Conservation (phyloP, 805 yeast species). For the Blastobotrys muscicola region DNA sequence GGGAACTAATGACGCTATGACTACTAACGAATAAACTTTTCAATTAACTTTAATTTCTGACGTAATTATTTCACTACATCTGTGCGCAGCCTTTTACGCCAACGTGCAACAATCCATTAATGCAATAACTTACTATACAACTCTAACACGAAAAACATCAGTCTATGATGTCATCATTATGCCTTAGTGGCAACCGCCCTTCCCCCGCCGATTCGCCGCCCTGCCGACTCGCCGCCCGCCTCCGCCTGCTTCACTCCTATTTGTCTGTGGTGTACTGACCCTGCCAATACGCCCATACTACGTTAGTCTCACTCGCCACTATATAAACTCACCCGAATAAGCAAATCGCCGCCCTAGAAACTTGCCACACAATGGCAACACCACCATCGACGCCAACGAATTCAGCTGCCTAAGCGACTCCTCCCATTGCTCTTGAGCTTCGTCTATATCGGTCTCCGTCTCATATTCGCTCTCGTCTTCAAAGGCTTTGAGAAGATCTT, state of each 20-base stretch:
- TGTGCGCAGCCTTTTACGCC: not conserved
- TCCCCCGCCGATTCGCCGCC: no score
- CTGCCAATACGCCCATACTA: not conserved
- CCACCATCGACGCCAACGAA: slow-evolving; percentile 42
- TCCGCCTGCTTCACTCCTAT: slow-evolving; percentile 9
- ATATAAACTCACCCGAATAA: slow-evolving; percentile 20
- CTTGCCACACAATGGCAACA: slow-evolving; percentile 61
- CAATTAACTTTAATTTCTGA: slow-evolving; percentile 1
- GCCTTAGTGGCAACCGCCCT: no score
- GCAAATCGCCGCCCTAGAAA: slow-evolving; percentile 54
- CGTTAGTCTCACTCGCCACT: slow-evolving; percentile 1
- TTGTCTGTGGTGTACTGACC: not conserved
- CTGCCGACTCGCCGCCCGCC: no score
- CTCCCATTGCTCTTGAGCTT: slow-evolving; percentile 70
- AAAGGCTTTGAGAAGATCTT: not conserved
- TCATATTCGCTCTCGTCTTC: slow-evolving; percentile 9
- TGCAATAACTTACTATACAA: no score
- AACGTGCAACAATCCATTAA: no score
- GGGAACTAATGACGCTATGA: not conserved
- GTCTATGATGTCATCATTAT: no score
- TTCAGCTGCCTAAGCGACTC: slow-evolving; percentile 52
- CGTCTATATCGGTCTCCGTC: slow-evolving; percentile 13
- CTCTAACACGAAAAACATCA: no score
- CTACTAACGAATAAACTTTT: not conserved
- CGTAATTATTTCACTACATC: not conserved